Conservation (phyloP, 1,284 basidiomycete genomes). For the Pseudozyma tsukubaensis region DNA sequence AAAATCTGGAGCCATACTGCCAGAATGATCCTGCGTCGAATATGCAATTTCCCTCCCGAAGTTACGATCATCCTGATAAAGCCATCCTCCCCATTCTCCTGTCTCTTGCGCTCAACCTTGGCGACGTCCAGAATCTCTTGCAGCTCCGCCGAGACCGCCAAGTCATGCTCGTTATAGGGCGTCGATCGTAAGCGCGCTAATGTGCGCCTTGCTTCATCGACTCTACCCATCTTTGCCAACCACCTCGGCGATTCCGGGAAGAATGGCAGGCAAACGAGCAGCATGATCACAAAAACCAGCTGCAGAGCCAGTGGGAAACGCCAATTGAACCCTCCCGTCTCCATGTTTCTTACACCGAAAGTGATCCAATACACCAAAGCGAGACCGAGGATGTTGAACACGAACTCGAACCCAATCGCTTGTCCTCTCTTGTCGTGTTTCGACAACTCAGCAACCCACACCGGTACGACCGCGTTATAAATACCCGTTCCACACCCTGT, state of each 20-base stretch:
- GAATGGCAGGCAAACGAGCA: slow-evolving; percentile 21
- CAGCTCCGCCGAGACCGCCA: slow-evolving; percentile 17
- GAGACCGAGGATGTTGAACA: slow-evolving; percentile 24
- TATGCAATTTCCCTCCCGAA: slow-evolving; percentile 22
- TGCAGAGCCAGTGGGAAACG: slow-evolving; percentile 34
- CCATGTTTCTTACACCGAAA: slow-evolving; percentile 18
- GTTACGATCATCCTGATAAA: slow-evolving; percentile 18
- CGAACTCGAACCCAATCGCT: slow-evolving; percentile 31
- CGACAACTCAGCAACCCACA: slow-evolving; percentile 23
- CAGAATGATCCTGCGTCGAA: slow-evolving; percentile 28
- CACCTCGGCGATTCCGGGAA: slow-evolving; percentile 36
- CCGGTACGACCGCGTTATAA: slow-evolving; percentile 21
- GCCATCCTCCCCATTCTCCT: slow-evolving; percentile 26
- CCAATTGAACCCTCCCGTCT: slow-evolving; percentile 32
- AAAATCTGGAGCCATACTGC: slow-evolving; percentile 33
- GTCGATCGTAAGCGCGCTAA: slow-evolving; percentile 19
- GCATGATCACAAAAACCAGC: slow-evolving; percentile 28
- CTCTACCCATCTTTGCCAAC: slow-evolving; percentile 37
- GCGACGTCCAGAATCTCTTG: slow-evolving; percentile 27
- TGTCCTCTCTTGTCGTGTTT: slow-evolving; percentile 27
- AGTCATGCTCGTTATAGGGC: slow-evolving; percentile 29
- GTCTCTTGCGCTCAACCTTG: slow-evolving; percentile 22
- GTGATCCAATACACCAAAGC: slow-evolving; percentile 34
- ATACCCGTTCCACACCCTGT: slow-evolving; percentile 20
- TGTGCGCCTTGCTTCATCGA: slow-evolving; percentile 32